Base-by-base conservation (phyloP, 108 stramenopile species). In the Licmophora abbreviata region DNA sequence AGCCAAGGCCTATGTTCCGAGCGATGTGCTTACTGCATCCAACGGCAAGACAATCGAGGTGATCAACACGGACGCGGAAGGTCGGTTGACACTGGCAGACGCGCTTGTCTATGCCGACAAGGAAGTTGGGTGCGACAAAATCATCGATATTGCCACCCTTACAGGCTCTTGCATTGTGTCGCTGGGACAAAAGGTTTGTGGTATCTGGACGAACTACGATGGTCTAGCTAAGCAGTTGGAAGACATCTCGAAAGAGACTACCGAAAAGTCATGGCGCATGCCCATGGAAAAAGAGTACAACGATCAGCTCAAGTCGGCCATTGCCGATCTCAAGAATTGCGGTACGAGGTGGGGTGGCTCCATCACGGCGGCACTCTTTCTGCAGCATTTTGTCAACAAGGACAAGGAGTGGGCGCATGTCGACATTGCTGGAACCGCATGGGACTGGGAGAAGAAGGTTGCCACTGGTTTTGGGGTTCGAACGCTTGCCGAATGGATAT, bases 11-110 rank as follows among this genome's bases (percentile, higher is more conserved):
- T 53, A 91, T 38, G 89, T 94, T 21, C 97, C 97, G 0, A 85
- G 86, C 32, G 97, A 98, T 55, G 85, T 98, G 35, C 63, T 98
- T n/a, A 88, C 84, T n/a, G 97, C 97, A 24, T 92, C 90, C 26
- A 98, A 98, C 63, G 95, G 95, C 32, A 97, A 95, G 58, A 97
- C 94, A 1, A 95, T 97, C 56, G 95, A 96, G 66, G 85, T 95
- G 9, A 50, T 94, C 48, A 98, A 98, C 69, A 98, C 97, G 10
- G 97, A 98, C 66, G 97, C 97, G 0, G 97, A 98, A 76, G 97
- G 97, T 3, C 76, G 97, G n/a, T 64, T 98, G 43, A 98, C 97
- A 3, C 73, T 98, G 11, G 97, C 97, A 6, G 97, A 98, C 72
- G 97, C 97, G 11, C 62, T 98, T 21, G 95, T 98, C 0, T 98